Base-by-base conservation (phyloP, 306 rosid genomes). In the Astragalus glycyphyllos region DNA sequence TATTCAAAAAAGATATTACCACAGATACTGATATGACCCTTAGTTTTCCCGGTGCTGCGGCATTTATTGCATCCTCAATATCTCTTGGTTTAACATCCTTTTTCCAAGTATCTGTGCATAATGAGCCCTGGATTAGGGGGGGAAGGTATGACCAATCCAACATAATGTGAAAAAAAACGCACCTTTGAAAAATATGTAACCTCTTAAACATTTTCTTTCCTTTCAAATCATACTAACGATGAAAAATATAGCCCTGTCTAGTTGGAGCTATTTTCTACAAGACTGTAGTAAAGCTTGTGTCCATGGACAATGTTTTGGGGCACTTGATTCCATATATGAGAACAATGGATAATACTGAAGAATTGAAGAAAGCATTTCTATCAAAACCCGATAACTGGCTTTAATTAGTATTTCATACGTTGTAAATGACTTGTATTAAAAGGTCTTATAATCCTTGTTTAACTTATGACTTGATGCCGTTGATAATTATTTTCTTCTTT, bases 31-130 rank as follows among this genome's bases (percentile, higher is more conserved):
- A 88, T 76, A 76, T 34, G 79, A 82, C 87, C 72, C 85, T 80
- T 16, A 93, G 84, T 73, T 82, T 93, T 79, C 90, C 92, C 10
- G 94, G 92, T 58, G 87, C 92, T 46, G 86, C 89, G 50, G 72
- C 58, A 68, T 83, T 87, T 78, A 93, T 83, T 62, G 92, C 90
- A 76, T 74, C 97, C 79, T 84, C 96, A 71, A 93, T 77, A 75
- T 86, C 94, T 56, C 46, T 78, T 70, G 86, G 80, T 62, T 72
- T 80, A 73, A 90, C 84, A 86, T 87, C 97, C 77, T 81, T 89
- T 69, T 84, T 87, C 98, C 98, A 93, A 62, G 96, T 88, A 86
- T 86, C 98, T 93, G 56, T 93, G 56, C 37, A 51, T n/a, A 40
- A 74, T 40, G 23, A 61, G 50, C 29, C 60, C 34, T 9, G 55